Conservation (phyloP, 345 rosid species). For the Salix brachista region DNA sequence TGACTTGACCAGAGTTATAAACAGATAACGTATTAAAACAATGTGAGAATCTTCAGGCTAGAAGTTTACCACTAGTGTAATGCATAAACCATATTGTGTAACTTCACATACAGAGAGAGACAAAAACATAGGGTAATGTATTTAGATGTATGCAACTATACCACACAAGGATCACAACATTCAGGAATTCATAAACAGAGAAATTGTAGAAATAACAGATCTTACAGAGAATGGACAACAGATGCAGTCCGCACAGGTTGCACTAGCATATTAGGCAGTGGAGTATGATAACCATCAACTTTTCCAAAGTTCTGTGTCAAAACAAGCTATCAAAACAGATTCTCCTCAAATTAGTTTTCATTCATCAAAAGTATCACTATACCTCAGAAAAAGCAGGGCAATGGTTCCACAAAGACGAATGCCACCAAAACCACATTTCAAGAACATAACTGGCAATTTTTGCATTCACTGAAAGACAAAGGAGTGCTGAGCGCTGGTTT, state of each 20-base stretch:
- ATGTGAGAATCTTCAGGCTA: no score
- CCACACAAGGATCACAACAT: neutral
- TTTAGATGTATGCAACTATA: neutral
- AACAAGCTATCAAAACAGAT: constrained; percentile 26
- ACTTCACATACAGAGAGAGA: no score
- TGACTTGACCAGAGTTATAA: no score
- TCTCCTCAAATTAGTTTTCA: constrained; percentile 5
- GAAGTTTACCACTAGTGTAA: no score
- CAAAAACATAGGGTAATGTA: no score
- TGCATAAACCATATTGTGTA: no score
- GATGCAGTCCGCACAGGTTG: constrained; percentile 55
- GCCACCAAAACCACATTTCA: constrained; percentile 96
- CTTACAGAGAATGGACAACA: constrained; percentile 62
- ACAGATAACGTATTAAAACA: no score
- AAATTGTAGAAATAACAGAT: neutral
- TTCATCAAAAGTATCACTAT: constrained; percentile 1
- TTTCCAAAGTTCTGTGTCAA: constrained; percentile 47
- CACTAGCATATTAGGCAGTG: constrained; percentile 51
- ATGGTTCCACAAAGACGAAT: constrained; percentile 70
- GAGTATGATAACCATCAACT: constrained; percentile 28
- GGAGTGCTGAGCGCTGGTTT: constrained; percentile 8
- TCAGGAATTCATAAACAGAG: neutral
- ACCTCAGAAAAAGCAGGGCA: constrained; percentile 45
- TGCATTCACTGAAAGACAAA: constrained; percentile 46
- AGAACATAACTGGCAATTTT: constrained; percentile 61